Evolutionary conservation across 345 rosid species (phyloP).

Genomic region (Adansonia digitata): DNA sequence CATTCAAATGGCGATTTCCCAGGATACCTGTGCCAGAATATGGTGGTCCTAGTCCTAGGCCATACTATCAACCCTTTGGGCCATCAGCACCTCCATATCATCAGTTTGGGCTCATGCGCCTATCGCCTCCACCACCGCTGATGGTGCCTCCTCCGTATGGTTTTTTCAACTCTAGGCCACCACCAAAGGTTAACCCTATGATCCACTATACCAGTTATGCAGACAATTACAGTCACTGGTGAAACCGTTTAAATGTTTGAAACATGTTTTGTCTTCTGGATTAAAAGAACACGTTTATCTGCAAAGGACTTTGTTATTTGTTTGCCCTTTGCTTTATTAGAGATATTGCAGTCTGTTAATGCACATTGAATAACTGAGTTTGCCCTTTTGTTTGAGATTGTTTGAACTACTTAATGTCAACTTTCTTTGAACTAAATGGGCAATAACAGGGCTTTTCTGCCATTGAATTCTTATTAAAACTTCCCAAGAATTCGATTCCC

Average conservation of each 20-base stretch:
- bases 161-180: slow-evolving; percentile 2
- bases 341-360: background rate
- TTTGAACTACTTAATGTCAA: background rate
- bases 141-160: background rate
- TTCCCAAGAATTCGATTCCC: too few relatives aligned
- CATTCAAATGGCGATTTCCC: background rate
- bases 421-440: too few relatives aligned
- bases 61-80: background rate
- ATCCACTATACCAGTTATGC: slow-evolving; percentile 8
- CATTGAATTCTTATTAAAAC: too few relatives aligned
- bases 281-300: background rate
- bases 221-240: background rate
- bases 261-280: background rate
- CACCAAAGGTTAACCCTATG: background rate
- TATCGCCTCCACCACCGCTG: background rate
- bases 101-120: background rate
- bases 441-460: too few relatives aligned
- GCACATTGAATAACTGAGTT: background rate
- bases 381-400: background rate
- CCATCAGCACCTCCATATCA: background rate
- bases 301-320: background rate
- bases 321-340: background rate
- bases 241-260: background rate
- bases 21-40: background rate
- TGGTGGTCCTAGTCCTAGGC: background rate